These are phyloP conservation scores for Trichoderma arundinaceum DNA, from an alignment of 2,329 filamentous ascomycete species.

Conservation along the genomic window DNA sequence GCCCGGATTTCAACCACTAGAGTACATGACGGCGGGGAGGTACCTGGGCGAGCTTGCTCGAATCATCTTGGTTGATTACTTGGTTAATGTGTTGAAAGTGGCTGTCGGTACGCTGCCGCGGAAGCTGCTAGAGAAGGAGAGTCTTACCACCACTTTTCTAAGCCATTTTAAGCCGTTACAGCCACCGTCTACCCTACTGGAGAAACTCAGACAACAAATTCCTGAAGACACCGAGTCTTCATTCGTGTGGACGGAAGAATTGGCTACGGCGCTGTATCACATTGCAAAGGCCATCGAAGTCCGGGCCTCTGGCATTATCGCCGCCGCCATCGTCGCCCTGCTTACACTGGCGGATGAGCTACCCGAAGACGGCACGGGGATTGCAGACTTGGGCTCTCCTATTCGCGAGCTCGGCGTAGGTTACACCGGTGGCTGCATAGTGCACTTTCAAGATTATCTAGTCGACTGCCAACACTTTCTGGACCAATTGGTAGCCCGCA, in stretches of 20 bases:
- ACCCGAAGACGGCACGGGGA: constrained; percentile 41
- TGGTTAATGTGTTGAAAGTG: constrained; percentile 53
- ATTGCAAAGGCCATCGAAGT: constrained; percentile 74
- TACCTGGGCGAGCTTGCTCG: constrained; percentile 80
- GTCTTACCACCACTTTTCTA: constrained; percentile 73
- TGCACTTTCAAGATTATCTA: constrained; percentile 77
- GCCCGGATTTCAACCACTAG: constrained; percentile 80
- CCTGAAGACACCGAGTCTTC: constrained; percentile 52
- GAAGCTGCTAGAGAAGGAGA: constrained; percentile 62
- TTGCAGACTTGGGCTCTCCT: constrained; percentile 28
- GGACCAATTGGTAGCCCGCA: constrained; percentile 55
- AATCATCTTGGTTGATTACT: constrained; percentile 70
- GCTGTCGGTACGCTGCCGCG: constrained; percentile 56
- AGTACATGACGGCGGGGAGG: constrained; percentile 82
- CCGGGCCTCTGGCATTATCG: constrained; percentile 75
- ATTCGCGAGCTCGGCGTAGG: constrained; percentile 71
- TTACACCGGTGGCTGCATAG: constrained; percentile 80
- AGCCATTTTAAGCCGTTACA: constrained; percentile 69
- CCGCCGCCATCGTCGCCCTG: constrained; percentile 73
- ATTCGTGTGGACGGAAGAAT: constrained; percentile 67
- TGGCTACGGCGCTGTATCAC: constrained; percentile 64
- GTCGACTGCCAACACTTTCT: constrained; percentile 72
- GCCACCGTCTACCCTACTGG: constrained; percentile 47
- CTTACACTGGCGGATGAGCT: constrained; percentile 73
- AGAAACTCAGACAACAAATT: constrained; percentile 59